Base-by-base conservation (phyloP, 305 asterid genomes). In the Rubia occidens region DNA sequence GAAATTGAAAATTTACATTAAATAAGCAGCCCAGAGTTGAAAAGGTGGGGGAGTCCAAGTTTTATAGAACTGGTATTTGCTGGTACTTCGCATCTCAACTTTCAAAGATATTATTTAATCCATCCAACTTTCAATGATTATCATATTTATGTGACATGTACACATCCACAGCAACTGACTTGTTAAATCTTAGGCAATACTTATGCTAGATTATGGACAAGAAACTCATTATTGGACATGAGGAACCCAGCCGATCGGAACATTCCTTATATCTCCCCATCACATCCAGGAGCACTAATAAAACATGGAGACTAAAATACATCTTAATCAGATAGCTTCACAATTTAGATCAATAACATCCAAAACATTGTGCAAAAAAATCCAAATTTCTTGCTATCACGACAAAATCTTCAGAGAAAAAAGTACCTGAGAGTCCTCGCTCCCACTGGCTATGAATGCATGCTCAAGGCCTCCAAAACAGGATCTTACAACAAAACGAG, bases 401-500 rank as follows among this genome's bases (percentile, higher is more conserved):
- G 55, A 66, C 21, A 69, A 47, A 32, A 69, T 39, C 61, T 64
- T 71, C 56, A 68, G 60, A 64, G 63, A 66, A 53, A 72, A 47
- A 56, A 47, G 47, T 79, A 90, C 97, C 97, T 84, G 89, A 24
- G 96, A 88, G 81, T 89, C 95, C 81, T 92, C 98, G 5, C 98
- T 92, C 67, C 98, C 98, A 44, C 96, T 86, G 60, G 96, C 96
- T 66, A 89, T 72, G 69, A 89, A 91, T 70, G 88, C 82, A 77
- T 89, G 91, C 10, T 84, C 82, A 42, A 81, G 72, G 64, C 97
- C 97, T 66, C 97, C 97, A 60, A 91, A 87, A 79, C 97, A 91
- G 29, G 94, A 83, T 79, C 87, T 81, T 56, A 87, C 83, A 15
- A 91, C 82, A 70, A 80, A 89, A 32, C 97, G 90, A 47, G 89